phyloP scores from a whole-genome alignment of 2,329 filamentous ascomycete genomes.

The Harringtonia lauricola region DNA sequence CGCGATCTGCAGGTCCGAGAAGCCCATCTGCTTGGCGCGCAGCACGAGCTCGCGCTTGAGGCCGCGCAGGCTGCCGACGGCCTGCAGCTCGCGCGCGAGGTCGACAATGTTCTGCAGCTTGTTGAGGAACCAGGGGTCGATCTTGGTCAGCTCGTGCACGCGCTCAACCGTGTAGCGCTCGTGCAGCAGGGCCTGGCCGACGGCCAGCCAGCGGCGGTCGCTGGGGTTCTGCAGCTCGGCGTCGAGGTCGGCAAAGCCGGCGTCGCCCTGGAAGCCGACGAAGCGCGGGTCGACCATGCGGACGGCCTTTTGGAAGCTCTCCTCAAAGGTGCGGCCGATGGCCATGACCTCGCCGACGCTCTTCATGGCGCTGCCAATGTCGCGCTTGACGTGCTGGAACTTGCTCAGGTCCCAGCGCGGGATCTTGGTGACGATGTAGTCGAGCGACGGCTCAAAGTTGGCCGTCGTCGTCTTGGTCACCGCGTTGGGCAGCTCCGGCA shows the following conservation, averaged over 20 bases:
- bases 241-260: slow-evolving; percentile 88
- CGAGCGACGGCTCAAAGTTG: slow-evolving; percentile 94
- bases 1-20: slow-evolving; percentile 94
- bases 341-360: slow-evolving; percentile 99
- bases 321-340: slow-evolving; percentile 95
- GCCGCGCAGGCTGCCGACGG: slow-evolving; percentile 69
- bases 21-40: slow-evolving; percentile 94
- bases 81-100: slow-evolving; percentile 75
- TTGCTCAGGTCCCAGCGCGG: slow-evolving; percentile 97
- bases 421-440: slow-evolving; percentile 98
- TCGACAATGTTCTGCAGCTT: slow-evolving; percentile 97
- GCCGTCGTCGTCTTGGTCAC: slow-evolving; percentile 98
- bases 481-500: slow-evolving; percentile 92
- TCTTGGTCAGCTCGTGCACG: slow-evolving; percentile 91
- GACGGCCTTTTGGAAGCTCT: slow-evolving; percentile 98
- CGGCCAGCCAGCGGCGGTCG: slow-evolving; percentile 92
- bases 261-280: slow-evolving; percentile 77
- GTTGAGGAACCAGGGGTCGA: slow-evolving; percentile 98
- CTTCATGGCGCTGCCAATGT: slow-evolving; percentile 98
- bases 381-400: slow-evolving; percentile 96
- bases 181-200: slow-evolving; percentile 96
- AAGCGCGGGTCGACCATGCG: slow-evolving; percentile 91
- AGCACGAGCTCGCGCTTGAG: slow-evolving; percentile 81
- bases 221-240: slow-evolving; percentile 84
- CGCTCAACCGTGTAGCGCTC: slow-evolving; percentile 89